These are phyloP conservation scores for Lantana camara DNA, from an alignment of 257 asterid genomes.

Conservation along the genomic window DNA sequence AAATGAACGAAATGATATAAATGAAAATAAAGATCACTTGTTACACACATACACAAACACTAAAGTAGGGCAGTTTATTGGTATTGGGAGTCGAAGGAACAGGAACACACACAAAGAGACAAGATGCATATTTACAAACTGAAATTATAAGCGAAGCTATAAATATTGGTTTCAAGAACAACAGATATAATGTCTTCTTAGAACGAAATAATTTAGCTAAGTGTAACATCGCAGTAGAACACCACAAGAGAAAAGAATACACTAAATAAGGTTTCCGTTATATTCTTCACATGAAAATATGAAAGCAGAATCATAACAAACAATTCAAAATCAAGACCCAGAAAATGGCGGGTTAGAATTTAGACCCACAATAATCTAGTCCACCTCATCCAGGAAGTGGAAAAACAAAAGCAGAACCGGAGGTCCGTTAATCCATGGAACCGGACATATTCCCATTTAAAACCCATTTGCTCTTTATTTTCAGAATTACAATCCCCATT, in stretches of 20 bases:
- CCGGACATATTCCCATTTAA: not conserved
- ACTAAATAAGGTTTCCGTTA: not conserved
- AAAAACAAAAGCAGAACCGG: conserved; percentile 6
- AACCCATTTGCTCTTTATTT: not conserved
- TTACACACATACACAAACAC: not conserved
- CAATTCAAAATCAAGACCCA: not conserved
- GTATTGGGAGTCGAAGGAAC: not conserved
- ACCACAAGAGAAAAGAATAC: not conserved
- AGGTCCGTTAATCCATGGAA: conserved; percentile 2
- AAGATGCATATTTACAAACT: not conserved
- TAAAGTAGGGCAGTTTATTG: not conserved
- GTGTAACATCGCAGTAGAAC: not conserved
- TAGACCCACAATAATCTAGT: not conserved
- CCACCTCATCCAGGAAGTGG: not conserved
- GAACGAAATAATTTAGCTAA: not conserved
- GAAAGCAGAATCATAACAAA: not conserved
- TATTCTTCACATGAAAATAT: not conserved
- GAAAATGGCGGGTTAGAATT: not conserved
- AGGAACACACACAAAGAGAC: not conserved
- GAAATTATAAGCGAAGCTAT: not conserved
- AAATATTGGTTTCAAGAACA: not conserved
- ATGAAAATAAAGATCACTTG: not conserved
- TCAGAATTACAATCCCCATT: not conserved
- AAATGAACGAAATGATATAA: not conserved
- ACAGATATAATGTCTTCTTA: not conserved